Percentiles rank a stretch among this genome's conserved stretches.
These are phyloP conservation scores for Eucalyptus lansdowneana DNA, from an alignment of 345 rosid species.

Conservation along the genomic window DNA sequence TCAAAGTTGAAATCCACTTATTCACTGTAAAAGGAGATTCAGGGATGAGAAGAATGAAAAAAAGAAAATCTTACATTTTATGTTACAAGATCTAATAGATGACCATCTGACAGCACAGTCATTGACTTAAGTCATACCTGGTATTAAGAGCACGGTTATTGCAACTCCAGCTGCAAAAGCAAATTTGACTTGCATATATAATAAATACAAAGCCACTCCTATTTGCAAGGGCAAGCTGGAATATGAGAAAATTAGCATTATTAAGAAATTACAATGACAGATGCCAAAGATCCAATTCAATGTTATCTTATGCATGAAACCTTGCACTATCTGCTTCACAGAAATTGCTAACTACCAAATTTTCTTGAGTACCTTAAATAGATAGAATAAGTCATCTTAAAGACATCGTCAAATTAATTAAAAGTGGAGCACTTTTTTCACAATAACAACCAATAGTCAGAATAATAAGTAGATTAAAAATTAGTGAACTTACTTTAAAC, in stretches of 20 bases:
- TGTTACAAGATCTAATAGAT: not conserved
- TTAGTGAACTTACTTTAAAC: not conserved
- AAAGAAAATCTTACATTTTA: not conserved
- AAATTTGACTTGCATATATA: slow-evolving; percentile 84
- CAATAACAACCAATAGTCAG: not conserved
- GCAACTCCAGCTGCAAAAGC: slow-evolving; percentile 83
- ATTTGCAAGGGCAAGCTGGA: slow-evolving; percentile 91
- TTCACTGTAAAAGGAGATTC: slow-evolving; percentile 34
- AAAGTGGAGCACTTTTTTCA: not conserved
- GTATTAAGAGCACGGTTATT: slow-evolving; percentile 65
- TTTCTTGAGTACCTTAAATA: not conserved
- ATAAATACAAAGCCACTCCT: slow-evolving; percentile 71
- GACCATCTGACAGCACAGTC: not conserved
- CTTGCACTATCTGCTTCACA: not conserved
- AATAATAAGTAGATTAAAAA: not conserved
- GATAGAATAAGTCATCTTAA: not conserved
- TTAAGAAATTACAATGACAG: not conserved
- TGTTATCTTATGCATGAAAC: not conserved
- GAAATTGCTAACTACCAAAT: not conserved
- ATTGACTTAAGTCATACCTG: slow-evolving; percentile 33
- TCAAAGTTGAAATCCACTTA: slow-evolving; percentile 81
- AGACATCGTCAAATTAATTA: not conserved
- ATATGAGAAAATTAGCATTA: not conserved
- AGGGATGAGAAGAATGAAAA: not conserved
- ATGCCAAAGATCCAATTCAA: not conserved